A percentile compares a stretch with the other conserved stretches of the same genome.
Evolutionary conservation across 2,329 filamentous ascomycete genomes (phyloP).

Genomic region (Alternaria atra): DNA sequence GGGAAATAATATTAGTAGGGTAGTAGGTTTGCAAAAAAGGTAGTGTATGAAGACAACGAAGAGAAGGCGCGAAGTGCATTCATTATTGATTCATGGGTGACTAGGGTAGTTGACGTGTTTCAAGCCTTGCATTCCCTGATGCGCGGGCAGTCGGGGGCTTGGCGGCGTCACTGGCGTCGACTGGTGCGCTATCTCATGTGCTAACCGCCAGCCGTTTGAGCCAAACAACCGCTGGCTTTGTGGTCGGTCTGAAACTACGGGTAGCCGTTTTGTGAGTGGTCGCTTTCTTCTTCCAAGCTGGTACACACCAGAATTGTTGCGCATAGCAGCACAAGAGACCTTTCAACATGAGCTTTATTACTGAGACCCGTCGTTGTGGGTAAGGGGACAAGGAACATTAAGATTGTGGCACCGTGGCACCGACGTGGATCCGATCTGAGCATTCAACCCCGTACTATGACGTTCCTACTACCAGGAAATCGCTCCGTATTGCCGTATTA

Average conservation of each 20-base stretch:
- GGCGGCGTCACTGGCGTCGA: slow-evolving; percentile 22
- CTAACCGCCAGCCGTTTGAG: slow-evolving; percentile 18
- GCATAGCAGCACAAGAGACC: not conserved
- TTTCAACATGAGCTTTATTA: not conserved
- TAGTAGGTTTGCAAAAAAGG: not conserved
- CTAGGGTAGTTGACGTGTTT: slow-evolving; percentile 21
- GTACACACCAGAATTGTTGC: not conserved
- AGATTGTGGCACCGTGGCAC: slow-evolving; percentile 12
- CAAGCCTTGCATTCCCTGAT: slow-evolving; percentile 24
- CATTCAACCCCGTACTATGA: slow-evolving; percentile 17
- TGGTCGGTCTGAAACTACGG: slow-evolving; percentile 2
- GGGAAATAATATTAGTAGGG: not conserved
- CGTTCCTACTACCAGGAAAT: slow-evolving; percentile 11
- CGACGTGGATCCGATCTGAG: slow-evolving; percentile 16
- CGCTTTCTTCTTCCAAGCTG: not conserved
- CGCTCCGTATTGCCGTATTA: slow-evolving; percentile 6
- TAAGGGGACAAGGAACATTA: slow-evolving; percentile 13
- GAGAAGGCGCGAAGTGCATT: slow-evolving; percentile 5
- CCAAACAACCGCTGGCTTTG: slow-evolving; percentile 12
- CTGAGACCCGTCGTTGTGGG: slow-evolving; percentile 7
- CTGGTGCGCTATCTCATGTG: not conserved
- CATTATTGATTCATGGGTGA: slow-evolving; percentile 15
- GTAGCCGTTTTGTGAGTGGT: not conserved
- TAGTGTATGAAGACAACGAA: slow-evolving; percentile 7
- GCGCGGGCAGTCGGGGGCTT: slow-evolving; percentile 14